Percentiles rank a stretch among this genome's conserved stretches.
Evolutionary conservation across 2,329 filamentous ascomycete genomes (phyloP).

Genomic region (Fusarium udum): DNA sequence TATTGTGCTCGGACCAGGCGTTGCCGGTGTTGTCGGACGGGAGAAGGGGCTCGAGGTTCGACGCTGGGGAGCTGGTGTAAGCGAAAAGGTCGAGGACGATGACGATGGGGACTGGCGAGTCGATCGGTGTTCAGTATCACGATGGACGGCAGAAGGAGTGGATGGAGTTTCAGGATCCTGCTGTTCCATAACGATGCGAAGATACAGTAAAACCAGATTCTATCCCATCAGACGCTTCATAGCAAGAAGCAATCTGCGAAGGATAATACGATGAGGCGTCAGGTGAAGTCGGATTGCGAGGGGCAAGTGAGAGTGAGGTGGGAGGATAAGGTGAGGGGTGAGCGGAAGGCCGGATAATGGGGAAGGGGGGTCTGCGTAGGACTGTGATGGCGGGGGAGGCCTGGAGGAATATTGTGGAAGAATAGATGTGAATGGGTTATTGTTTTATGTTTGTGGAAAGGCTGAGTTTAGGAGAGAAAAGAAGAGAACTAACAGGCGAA

Average conservation of each 20-base stretch:
- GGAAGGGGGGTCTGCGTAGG: conserved; percentile 35
- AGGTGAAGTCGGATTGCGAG: conserved; percentile 39
- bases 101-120: conserved; percentile 33
- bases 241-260: conserved; percentile 35
- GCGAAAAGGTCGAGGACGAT: conserved; percentile 35
- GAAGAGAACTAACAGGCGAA: conserved; percentile 30
- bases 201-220: conserved; percentile 42
- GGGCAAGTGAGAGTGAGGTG: conserved; percentile 35
- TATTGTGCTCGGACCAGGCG: background rate
- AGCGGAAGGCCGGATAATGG: conserved; percentile 42
- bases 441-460: conserved; percentile 15
- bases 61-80: conserved; percentile 35
- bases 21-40: conserved; percentile 31
- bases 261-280: conserved; percentile 29
- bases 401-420: conserved; percentile 3
- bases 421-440: conserved; percentile 9
- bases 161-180: conserved; percentile 46
- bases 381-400: conserved; percentile 30
- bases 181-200: conserved; percentile 63
- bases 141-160: conserved; percentile 41
- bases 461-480: background rate
- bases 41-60: conserved; percentile 26
- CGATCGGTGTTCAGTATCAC: conserved; percentile 46
- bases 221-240: conserved; percentile 43
- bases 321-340: conserved; percentile 38